Evolutionary conservation across 768 basidiomycete species (phyloP).

Genomic region (Kwoniella europaea): DNA sequence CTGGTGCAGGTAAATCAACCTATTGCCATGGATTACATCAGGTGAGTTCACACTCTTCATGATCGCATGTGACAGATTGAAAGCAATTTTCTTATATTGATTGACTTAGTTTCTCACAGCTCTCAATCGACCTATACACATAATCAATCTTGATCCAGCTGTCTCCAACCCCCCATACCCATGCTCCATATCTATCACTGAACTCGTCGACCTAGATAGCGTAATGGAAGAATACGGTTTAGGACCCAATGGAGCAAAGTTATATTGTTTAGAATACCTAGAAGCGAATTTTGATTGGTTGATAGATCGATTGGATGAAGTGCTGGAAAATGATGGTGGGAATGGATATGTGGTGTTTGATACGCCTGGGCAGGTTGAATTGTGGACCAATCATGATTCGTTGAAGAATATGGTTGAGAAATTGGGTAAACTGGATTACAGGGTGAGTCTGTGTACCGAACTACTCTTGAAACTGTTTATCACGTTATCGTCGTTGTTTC

Average conservation of each 20-base stretch:
- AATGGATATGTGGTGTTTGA: slow-evolving; percentile 87
- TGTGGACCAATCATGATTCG: slow-evolving; percentile 93
- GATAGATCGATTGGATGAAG: slow-evolving; percentile 63
- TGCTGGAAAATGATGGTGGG: slow-evolving; percentile 70
- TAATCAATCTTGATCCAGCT: slow-evolving; percentile 96
- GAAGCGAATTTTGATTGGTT: slow-evolving; percentile 86
- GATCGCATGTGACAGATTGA: too few relatives aligned
- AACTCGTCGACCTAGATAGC: slow-evolving; percentile 82
- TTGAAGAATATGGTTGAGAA: slow-evolving; percentile 76
- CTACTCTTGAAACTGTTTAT: background rate
- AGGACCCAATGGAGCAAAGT: slow-evolving; percentile 94
- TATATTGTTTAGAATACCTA: slow-evolving; percentile 96
- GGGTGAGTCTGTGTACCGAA: slow-evolving; percentile 66
- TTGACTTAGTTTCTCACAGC: slow-evolving; percentile 72
- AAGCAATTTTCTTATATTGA: background rate
- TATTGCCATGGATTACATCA: slow-evolving; percentile 61
- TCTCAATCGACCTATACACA: slow-evolving; percentile 78
- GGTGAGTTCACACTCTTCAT: slow-evolving; percentile 35
- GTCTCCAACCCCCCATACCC: slow-evolving; percentile 89
- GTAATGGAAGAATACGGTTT: slow-evolving; percentile 82
- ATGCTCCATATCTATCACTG: slow-evolving; percentile 81
- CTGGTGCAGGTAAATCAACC: slow-evolving; percentile 61
- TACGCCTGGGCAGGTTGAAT: slow-evolving; percentile 94
- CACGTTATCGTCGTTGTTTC: background rate
- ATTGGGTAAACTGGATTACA: slow-evolving; percentile 74